These are phyloP conservation scores for Wallacemonas collosoma DNA, from an alignment of 208 protist genomes.

Conservation along the genomic window DNA sequence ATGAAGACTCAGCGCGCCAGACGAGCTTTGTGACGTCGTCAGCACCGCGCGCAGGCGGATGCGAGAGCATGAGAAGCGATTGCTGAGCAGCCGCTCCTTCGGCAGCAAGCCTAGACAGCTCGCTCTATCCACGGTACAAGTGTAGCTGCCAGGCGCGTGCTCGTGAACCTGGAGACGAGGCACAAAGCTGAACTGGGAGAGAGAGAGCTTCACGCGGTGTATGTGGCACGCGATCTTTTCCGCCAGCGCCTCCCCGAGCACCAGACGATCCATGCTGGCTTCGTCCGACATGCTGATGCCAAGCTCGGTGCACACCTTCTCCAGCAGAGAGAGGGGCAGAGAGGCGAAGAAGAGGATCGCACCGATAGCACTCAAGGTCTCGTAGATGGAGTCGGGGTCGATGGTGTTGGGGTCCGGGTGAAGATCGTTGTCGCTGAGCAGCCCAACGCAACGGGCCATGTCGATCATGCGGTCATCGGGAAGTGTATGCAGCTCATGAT, in stretches of 20 bases:
- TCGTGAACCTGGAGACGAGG: conserved; percentile 83
- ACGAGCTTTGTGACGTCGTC: conserved; percentile 26
- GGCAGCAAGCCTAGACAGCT: conserved; percentile 54
- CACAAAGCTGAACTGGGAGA: conserved; percentile 59
- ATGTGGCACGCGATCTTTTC: conserved; percentile 66
- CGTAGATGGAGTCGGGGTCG: conserved; percentile 51
- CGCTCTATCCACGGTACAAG: conserved; percentile 78
- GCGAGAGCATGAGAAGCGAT: conserved; percentile 82
- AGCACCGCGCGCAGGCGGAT: conserved; percentile 72
- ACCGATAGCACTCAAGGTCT: conserved; percentile 53
- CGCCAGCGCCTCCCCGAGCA: conserved; percentile 56
- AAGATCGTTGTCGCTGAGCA: neutral
- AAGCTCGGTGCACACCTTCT: conserved; percentile 57
- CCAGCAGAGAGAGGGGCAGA: conserved; percentile 22
- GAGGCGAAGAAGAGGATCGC: conserved; percentile 18
- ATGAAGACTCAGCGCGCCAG: conserved; percentile 42
- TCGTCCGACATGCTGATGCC: conserved; percentile 56
- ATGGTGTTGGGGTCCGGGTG: conserved; percentile 16
- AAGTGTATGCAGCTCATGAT: conserved; percentile 48
- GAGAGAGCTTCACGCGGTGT: conserved; percentile 38
- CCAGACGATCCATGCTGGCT: conserved; percentile 44
- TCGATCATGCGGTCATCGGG: conserved; percentile 34
- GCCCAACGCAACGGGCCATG: conserved; percentile 39
- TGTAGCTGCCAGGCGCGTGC: conserved; percentile 73
- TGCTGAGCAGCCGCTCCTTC: conserved; percentile 62